A percentile compares a stretch with the other conserved stretches of the same genome.
Conservation (phyloP, 306 rosid genomes). For the Aeschynomene evenia region DNA sequence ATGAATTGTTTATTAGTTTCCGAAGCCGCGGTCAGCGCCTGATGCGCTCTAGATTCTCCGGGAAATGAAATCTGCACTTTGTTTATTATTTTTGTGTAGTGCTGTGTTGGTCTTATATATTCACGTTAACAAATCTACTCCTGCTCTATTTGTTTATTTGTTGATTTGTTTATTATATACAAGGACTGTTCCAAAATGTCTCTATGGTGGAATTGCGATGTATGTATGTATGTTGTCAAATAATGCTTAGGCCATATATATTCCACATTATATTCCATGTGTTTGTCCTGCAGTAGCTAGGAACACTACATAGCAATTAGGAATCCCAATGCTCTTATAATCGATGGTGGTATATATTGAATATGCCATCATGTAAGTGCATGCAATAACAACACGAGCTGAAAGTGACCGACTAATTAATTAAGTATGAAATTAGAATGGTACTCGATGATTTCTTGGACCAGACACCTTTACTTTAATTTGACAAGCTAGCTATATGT, state of each 20-base stretch:
- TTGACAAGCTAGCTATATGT: too few species aligned
- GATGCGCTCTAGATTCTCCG: conserved; percentile 87
- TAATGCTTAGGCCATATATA: conserved; percentile 46
- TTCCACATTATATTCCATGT: conserved; percentile 57
- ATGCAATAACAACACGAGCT: too few species aligned
- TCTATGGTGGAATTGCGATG: conserved; percentile 43
- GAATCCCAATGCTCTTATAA: not conserved
- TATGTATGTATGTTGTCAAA: conserved; percentile 54
- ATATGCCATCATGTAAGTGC: not conserved
- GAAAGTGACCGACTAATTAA: too few species aligned
- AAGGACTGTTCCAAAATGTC: conserved; percentile 24
- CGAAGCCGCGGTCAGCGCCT: conserved; percentile 83
- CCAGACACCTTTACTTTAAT: too few species aligned
- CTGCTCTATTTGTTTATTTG: not conserved
- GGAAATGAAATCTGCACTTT: conserved; percentile 29
- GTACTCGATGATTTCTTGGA: too few species aligned
- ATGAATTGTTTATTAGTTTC: conserved; percentile 43
- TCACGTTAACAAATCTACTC: not conserved
- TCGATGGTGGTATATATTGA: too few species aligned
- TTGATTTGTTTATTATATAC: not conserved
- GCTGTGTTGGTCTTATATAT: not conserved
- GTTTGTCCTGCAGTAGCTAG: conserved; percentile 44
- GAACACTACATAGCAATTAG: too few species aligned
- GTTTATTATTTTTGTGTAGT: not conserved
- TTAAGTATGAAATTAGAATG: too few species aligned